Evolutionary conservation across 2,329 filamentous ascomycete species (phyloP), one percentile per base, ranked within the genome.

Genomic region (Myriangium duriaei): DNA sequence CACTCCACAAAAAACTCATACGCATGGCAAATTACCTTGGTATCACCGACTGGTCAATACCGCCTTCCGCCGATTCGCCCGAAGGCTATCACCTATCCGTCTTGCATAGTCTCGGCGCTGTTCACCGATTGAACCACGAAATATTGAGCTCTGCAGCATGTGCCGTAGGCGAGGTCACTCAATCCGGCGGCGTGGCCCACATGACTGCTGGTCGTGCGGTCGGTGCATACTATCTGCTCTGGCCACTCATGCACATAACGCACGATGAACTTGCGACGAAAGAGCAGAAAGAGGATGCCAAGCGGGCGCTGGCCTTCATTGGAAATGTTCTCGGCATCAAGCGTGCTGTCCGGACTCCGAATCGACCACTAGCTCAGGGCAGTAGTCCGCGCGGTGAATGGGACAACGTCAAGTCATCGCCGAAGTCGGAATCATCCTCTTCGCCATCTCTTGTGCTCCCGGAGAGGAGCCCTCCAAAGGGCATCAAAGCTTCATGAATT

Each of bases 161-260:
- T 16, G 36, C 36, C 6, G 32, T 39, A 30, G 36, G 17, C 16
- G 36, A 39, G 28, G 30, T 39, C 30, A 32, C 30, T 19, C 11
- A 32, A n/a, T 19, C 32, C 12, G 36, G 36, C 11, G 16, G 19
- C 2, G 3, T 39, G n/a, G 36, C 36, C 9, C 36, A 39, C 30
- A 39, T 39, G 36, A 39, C 16, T 21, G 28, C 36, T n/a, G 36
- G 36, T n/a, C 29, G 36, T 32, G 36, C 36, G 12, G 36, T 39
- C 6, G 36, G 36, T 4, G 36, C 36, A 10, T 39, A 39, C 30
- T 39, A 39, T 33, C 21, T 39, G 7, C 36, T 39, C 18, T 39
- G 36, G 36, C 36, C 36, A 16, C 30, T 39, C 3, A 39, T 30
- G 29, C 36, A 39, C 15, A 19, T 39, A 3, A 15, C 18, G 5